These are phyloP conservation scores for Protea cynaroides DNA, from an alignment of 164 flowering plant genomes.

Conservation along the genomic window DNA sequence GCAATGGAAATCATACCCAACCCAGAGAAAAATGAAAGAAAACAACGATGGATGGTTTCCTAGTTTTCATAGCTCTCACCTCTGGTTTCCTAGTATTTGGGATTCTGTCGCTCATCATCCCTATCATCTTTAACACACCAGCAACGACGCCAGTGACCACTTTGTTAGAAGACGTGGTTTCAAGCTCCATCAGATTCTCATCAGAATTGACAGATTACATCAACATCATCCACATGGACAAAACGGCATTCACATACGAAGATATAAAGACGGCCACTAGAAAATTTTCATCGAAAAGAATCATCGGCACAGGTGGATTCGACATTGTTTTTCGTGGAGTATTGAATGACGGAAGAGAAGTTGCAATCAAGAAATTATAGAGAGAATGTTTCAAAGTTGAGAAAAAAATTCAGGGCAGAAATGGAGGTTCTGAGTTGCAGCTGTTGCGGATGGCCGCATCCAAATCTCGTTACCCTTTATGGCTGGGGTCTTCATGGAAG, in stretches of 20 bases:
- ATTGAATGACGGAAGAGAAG: slow-evolving; percentile 71
- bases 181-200: slow-evolving; percentile 45
- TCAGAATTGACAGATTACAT: slow-evolving; percentile 46
- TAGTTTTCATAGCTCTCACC: too few relatives aligned
- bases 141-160: too few relatives aligned
- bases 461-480: slow-evolving; percentile 72
- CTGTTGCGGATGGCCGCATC: slow-evolving; percentile 75
- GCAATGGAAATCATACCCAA: too few relatives aligned
- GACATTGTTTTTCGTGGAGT: slow-evolving; percentile 72
- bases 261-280: slow-evolving; percentile 64
- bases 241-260: too few relatives aligned
- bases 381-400: slow-evolving; percentile 84
- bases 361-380: slow-evolving; percentile 81
- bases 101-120: too few relatives aligned
- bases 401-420: slow-evolving; percentile 70
- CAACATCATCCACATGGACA: slow-evolving; percentile 65
- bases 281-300: slow-evolving; percentile 52
- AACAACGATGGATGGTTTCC: too few relatives aligned
- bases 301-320: slow-evolving; percentile 77
- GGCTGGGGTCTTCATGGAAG: slow-evolving; percentile 85
- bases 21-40: too few relatives aligned
- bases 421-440: slow-evolving; percentile 75
- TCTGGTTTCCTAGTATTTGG: too few relatives aligned
- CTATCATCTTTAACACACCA: too few relatives aligned
- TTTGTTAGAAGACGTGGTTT: slow-evolving; percentile 26